Percentiles rank a stretch among this genome's conserved stretches.
phyloP scores from a whole-genome alignment of 495 filamentous ascomycete genomes.

The Pyrenula aspistea region DNA sequence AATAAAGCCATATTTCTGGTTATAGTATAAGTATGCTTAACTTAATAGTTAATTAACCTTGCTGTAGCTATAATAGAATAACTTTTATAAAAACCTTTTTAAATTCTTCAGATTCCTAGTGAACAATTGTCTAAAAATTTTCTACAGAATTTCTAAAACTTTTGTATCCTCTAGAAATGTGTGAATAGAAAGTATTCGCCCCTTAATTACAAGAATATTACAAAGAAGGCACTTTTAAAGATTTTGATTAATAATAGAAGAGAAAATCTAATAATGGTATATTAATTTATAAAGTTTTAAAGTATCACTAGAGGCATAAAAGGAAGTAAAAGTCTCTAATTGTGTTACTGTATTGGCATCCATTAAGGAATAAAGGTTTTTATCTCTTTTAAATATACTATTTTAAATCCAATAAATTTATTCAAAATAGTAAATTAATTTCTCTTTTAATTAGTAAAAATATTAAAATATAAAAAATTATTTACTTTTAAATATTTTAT shows the following conservation, averaged over 20 bases:
- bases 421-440: not conserved
- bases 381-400: not conserved
- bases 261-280: constrained; percentile 1
- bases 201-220: constrained; percentile 1
- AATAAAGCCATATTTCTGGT: not conserved
- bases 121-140: not conserved
- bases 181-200: not conserved
- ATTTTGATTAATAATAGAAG: constrained; percentile 1
- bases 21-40: constrained; percentile 1
- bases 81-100: not conserved
- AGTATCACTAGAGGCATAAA: not conserved
- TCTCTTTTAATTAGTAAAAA: constrained; percentile 2
- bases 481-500: constrained; percentile 3
- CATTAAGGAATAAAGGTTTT: constrained; percentile 1
- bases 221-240: not conserved
- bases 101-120: not conserved
- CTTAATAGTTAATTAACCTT: not conserved
- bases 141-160: constrained; percentile 1
- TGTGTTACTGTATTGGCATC: not conserved
- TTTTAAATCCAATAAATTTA: not conserved
- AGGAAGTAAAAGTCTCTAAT: not conserved
- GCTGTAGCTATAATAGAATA: not conserved
- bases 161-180: not conserved
- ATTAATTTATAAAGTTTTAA: constrained; percentile 1
- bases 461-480: not conserved